Percentiles rank a stretch among this genome's conserved stretches.
These are phyloP conservation scores for Picea sitchensis DNA, from an alignment of 75 land plant genomes.

Conservation along the genomic window DNA sequence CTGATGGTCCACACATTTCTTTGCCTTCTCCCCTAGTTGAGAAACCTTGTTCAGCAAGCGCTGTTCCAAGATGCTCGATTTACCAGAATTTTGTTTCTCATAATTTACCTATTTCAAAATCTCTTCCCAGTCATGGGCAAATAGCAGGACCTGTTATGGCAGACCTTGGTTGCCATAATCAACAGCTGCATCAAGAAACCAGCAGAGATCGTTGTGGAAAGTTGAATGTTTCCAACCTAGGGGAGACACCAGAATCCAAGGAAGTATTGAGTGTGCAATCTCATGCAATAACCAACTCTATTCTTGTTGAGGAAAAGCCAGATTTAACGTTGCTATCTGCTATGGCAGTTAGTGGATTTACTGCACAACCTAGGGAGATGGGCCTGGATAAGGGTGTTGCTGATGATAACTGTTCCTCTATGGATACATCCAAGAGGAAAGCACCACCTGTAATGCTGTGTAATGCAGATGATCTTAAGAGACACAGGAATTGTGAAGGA, in stretches of 20 bases:
- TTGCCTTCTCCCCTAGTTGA: conserved; percentile 6
- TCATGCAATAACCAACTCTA: not conserved
- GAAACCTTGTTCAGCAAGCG: not conserved
- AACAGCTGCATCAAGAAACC: not conserved
- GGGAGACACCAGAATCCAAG: not conserved
- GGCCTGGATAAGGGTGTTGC: not conserved
- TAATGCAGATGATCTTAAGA: not conserved
- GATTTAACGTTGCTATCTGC: not conserved
- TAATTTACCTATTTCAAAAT: not conserved
- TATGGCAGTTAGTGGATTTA: not conserved
- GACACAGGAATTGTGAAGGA: not conserved
- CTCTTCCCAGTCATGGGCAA: not conserved
- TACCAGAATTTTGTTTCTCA: conserved; percentile 1
- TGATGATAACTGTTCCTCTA: not conserved
- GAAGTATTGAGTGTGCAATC: not conserved
- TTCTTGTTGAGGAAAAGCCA: conserved; percentile 5
- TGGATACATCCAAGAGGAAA: not conserved
- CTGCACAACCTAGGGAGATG: not conserved
- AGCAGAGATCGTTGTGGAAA: not conserved
- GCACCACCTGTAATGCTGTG: not conserved
- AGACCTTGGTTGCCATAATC: not conserved
- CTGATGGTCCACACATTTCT: not conserved
- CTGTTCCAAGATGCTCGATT: conserved; percentile 5
- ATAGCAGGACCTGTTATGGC: not conserved
- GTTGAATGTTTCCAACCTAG: not conserved